Evolutionary conservation across 2,329 filamentous ascomycete genomes (phyloP), one percentile per base, ranked within the genome.

Genomic region (Neurospora sp.): DNA sequence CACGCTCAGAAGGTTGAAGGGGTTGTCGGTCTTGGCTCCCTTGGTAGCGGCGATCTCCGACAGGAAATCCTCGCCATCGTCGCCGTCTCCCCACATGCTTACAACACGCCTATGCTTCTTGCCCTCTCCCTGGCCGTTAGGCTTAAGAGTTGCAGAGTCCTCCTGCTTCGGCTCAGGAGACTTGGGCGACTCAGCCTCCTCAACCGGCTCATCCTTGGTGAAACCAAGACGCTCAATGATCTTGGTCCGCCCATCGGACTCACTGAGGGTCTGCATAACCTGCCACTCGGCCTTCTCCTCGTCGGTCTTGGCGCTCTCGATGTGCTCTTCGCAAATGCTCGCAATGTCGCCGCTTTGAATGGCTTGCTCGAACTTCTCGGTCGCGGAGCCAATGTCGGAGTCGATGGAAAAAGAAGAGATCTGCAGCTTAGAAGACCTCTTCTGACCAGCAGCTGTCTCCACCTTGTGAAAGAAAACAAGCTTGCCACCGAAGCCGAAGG

Each of bases 281-380:
- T 91, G 91, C 96, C 96, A 99, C 80, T 98, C 95, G 4, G 92
- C 91, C 83, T 93, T 97, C 79, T 98, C 96, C 74, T 97, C 93
- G 1, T 97, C 94, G 0, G 89, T 92, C 77, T 88, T 89, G 19
- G 94, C 91, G 72, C 89, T 83, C 36, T 89, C 83, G 72, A 93
- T 89, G 77, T 95, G 92, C 28, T 89, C 86, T 77, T 94, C 89
- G 78, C 94, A 97, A 71, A 99, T 92, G 57, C 85, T 84, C 4
- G 86, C 85, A 19, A 99, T 82, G 77, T 98, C 88, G 33, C 93
- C 94, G 69, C 88, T 86, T 76, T 90, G 87, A 70, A 99, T 82
- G 10, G 93, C 89, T 74, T 89, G 88, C 79, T 99, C 94, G 74
- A 99, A 98, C 74, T 90, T 90, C 75, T 95, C 89, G 0, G 93